Percentiles rank a stretch among this genome's conserved stretches.
These are phyloP conservation scores for Cercospora sesami DNA, from an alignment of 2,329 filamentous ascomycete genomes.

Conservation along the genomic window DNA sequence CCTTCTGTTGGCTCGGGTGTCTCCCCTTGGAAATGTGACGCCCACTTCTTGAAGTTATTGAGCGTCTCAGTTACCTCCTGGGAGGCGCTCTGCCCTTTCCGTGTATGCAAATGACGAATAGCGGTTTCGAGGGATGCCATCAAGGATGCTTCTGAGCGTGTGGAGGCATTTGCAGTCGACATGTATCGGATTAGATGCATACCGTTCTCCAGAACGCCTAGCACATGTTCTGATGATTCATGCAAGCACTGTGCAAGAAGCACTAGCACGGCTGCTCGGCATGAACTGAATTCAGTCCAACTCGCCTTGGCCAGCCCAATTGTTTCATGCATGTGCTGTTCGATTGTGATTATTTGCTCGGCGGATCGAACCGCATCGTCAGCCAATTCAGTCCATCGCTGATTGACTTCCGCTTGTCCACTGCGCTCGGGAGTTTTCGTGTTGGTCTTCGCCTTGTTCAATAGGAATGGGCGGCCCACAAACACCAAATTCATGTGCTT, in stretches of 20 bases:
- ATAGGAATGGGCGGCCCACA: conserved; percentile 25
- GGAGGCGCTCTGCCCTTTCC: conserved; percentile 8
- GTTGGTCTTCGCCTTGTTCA: conserved; percentile 12
- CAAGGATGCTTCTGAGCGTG: conserved; percentile 37
- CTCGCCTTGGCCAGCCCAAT: conserved; percentile 39
- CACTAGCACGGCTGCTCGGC: conserved; percentile 40
- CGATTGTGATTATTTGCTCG: conserved; percentile 33
- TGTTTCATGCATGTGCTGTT: conserved; percentile 30
- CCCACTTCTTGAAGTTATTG: conserved; percentile 21
- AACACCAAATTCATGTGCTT: conserved; percentile 23
- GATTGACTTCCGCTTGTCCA: conserved; percentile 1
- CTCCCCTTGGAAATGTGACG: conserved; percentile 17
- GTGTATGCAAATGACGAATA: conserved; percentile 17
- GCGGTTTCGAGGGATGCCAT: conserved; percentile 37
- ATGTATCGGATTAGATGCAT: conserved; percentile 39
- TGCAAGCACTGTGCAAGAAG: conserved; percentile 40
- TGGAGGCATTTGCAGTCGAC: conserved; percentile 37
- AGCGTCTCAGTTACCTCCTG: conserved; percentile 17
- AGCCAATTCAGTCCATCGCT: conserved; percentile 27
- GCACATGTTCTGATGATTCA: conserved; percentile 29
- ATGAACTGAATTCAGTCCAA: conserved; percentile 42
- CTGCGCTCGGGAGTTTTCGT: background rate
- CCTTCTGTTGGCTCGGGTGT: conserved; percentile 8
- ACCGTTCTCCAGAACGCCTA: conserved; percentile 31
- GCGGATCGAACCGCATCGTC: conserved; percentile 36